Percentiles rank a stretch among this genome's conserved stretches.
Conservation (phyloP, 2,329 filamentous ascomycete genomes). For the Colletotrichum sp. region DNA sequence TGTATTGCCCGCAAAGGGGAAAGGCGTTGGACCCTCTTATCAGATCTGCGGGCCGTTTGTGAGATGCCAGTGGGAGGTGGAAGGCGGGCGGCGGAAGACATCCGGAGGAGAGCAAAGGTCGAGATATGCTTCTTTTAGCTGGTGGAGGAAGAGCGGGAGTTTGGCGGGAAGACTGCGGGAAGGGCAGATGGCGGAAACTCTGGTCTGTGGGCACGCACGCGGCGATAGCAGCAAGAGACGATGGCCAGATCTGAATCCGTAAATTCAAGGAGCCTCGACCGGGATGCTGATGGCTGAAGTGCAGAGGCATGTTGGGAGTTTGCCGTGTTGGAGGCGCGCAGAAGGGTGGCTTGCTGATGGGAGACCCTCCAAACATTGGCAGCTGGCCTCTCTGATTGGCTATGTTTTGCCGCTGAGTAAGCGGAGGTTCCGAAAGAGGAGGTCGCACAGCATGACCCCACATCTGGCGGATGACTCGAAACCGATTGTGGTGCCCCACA, state of each 20-base stretch:
- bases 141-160: not conserved
- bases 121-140: constrained; percentile 1
- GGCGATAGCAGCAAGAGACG: not conserved
- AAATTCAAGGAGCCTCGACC: not conserved
- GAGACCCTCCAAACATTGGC: not conserved
- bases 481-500: not conserved
- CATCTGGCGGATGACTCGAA: constrained; percentile 11
- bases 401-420: not conserved
- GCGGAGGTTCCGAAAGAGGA: not conserved
- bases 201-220: not conserved
- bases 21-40: not conserved
- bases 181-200: not conserved
- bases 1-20: not conserved
- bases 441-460: not conserved
- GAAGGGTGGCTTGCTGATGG: not conserved
- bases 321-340: not conserved
- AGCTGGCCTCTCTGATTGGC: not conserved
- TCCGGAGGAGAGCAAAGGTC: not conserved
- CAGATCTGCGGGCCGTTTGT: not conserved
- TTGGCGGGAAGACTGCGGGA: not conserved
- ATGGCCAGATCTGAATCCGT: not conserved
- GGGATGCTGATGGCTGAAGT: not conserved
- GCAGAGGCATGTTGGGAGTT: not conserved
- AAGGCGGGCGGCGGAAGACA: not conserved
- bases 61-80: not conserved